These are phyloP conservation scores for Oldenlandia corymbosa DNA, from an alignment of 257 asterid genomes.

Conservation along the genomic window DNA sequence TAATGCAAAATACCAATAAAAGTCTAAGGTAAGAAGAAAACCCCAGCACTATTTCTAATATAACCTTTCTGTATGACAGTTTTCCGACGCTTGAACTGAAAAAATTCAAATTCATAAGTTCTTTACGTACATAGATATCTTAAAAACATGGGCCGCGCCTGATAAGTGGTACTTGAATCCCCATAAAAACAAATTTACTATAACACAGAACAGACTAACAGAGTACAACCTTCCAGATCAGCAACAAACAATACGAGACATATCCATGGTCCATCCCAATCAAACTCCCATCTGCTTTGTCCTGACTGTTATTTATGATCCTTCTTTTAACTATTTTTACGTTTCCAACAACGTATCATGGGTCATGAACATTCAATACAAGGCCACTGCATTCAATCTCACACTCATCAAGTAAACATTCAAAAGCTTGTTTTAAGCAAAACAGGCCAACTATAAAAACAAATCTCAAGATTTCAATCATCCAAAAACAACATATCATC, in stretches of 20 bases:
- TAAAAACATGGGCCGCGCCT: neutral
- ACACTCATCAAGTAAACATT: neutral
- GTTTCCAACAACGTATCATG: too few relatives aligned
- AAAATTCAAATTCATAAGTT: too few relatives aligned
- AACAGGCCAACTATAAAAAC: neutral
- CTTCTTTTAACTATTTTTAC: too few relatives aligned
- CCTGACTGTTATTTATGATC: too few relatives aligned
- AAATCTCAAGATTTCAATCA: too few relatives aligned
- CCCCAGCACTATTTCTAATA: too few relatives aligned
- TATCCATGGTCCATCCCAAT: neutral
- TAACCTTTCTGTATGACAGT: neutral
- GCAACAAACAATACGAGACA: neutral
- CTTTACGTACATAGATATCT: neutral
- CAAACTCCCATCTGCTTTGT: too few relatives aligned
- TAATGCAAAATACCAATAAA: constrained; percentile 11
- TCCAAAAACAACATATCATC: neutral
- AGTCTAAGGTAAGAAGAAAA: too few relatives aligned
- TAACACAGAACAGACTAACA: neutral
- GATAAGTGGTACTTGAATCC: neutral
- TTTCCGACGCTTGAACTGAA: too few relatives aligned
- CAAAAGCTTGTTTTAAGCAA: neutral
- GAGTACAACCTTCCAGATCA: too few relatives aligned
- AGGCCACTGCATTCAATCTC: neutral
- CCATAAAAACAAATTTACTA: neutral
- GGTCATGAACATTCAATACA: neutral